Percentiles rank a stretch among this genome's conserved stretches.
phyloP scores from a whole-genome alignment of 2,329 filamentous ascomycete species.

The Fusarium brachygibbosum region DNA sequence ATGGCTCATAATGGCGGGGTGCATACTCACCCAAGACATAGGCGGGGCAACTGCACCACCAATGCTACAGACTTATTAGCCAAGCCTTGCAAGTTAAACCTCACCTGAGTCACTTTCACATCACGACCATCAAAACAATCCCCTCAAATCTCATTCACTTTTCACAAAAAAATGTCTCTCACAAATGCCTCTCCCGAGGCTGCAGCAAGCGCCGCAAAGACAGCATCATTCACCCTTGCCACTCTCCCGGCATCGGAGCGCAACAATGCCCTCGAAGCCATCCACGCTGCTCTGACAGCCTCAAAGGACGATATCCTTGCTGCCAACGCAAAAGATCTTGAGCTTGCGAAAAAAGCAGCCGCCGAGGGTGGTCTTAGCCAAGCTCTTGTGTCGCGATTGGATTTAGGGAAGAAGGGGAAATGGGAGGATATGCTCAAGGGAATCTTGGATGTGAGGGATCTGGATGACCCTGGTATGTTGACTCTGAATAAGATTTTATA shows the following conservation, averaged over 20 bases:
- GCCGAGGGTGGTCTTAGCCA: constrained; percentile 81
- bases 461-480: constrained; percentile 83
- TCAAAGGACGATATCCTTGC: constrained; percentile 82
- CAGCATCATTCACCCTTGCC: constrained; percentile 85
- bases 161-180: constrained; percentile 76
- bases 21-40: constrained; percentile 28
- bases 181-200: constrained; percentile 85
- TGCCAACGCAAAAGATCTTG: constrained; percentile 88
- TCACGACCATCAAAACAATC: constrained; percentile 9
- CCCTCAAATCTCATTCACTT: constrained; percentile 8
- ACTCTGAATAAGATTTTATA: background rate
- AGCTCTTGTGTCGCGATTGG: constrained; percentile 88
- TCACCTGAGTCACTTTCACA: constrained; percentile 33
- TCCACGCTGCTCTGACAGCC: constrained; percentile 80
- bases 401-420: constrained; percentile 88
- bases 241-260: constrained; percentile 81
- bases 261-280: constrained; percentile 86
- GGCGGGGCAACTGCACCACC: constrained; percentile 36
- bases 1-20: constrained; percentile 43
- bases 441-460: constrained; percentile 85
- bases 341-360: constrained; percentile 78
- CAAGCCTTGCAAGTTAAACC: constrained; percentile 7
- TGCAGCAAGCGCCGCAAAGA: constrained; percentile 82
- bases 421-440: constrained; percentile 98
- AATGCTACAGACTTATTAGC: constrained; percentile 1